Percentiles rank a stretch among this genome's conserved stretches.
phyloP scores from a whole-genome alignment of 179 eudicot species.

The Nepenthes alata region DNA sequence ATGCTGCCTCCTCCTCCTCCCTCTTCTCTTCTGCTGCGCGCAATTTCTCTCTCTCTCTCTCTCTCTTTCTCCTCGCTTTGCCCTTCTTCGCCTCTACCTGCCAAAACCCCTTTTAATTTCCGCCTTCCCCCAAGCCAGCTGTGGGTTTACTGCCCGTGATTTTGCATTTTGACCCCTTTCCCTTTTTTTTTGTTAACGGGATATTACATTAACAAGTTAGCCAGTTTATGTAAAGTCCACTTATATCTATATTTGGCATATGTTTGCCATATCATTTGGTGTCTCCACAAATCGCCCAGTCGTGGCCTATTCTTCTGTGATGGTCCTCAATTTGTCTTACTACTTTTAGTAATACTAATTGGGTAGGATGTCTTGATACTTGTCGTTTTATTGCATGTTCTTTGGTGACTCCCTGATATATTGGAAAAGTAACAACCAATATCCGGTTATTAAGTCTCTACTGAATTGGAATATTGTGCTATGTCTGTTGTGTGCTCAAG shows the following conservation, averaged over 20 bases:
- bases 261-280: background rate
- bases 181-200: background rate
- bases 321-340: background rate
- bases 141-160: too few relatives aligned
- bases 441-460: background rate
- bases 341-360: background rate
- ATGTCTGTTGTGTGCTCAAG: background rate
- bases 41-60: too few relatives aligned
- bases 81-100: too few relatives aligned
- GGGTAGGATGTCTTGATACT: background rate
- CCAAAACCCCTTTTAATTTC: too few relatives aligned
- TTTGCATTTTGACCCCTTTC: too few relatives aligned
- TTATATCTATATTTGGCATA: background rate
- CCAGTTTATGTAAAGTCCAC: background rate
- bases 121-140: too few relatives aligned
- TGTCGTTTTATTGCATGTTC: background rate
- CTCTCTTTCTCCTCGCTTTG: too few relatives aligned
- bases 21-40: too few relatives aligned
- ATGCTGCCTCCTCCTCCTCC: too few relatives aligned
- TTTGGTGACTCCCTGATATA: background rate
- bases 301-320: background rate
- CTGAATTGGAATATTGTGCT: background rate
- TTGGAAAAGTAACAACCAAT: too few relatives aligned
- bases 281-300: background rate
- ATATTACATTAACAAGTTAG: background rate